Evolutionary conservation across 208 protist genomes (phyloP).

Genomic region (Polymyxa betae): DNA sequence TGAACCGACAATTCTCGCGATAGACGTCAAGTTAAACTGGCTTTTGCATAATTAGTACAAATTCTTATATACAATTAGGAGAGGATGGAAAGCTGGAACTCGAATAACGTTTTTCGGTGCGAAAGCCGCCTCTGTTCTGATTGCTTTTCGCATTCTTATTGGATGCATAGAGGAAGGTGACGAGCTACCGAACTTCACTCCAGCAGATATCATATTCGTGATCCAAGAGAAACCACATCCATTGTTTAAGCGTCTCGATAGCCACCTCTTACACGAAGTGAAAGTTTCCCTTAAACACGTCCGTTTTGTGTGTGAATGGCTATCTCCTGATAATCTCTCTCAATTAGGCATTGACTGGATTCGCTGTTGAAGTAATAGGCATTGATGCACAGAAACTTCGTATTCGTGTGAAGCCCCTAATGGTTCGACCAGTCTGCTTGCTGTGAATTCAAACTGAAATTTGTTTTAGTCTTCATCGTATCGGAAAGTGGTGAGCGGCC

Average conservation of each 20-base stretch:
- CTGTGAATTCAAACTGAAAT: too few species aligned
- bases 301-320: not conserved
- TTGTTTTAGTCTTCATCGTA: not conserved
- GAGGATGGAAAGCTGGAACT: conserved; percentile 44
- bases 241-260: conserved; percentile 21
- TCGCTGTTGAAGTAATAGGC: conserved; percentile 48
- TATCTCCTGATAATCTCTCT: not conserved
- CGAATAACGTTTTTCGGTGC: conserved; percentile 35
- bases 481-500: conserved; percentile 16
- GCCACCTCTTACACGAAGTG: conserved; percentile 38
- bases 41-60: not conserved
- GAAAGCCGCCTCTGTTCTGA: not conserved
- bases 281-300: conserved; percentile 36
- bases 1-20: not conserved
- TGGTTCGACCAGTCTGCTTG: not conserved
- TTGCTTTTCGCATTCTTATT: not conserved
- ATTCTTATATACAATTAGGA: not conserved
- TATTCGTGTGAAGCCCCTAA: conserved; percentile 33
- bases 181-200: conserved; percentile 19
- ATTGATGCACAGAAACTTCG: conserved; percentile 35
- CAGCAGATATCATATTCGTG: conserved; percentile 39
- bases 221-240: conserved; percentile 50
- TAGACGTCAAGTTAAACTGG: conserved; percentile 30
- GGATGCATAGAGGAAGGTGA: not conserved
- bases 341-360: conserved; percentile 36